phyloP scores from a whole-genome alignment of 805 yeast species.

The Cyberlindnera japonica region DNA sequence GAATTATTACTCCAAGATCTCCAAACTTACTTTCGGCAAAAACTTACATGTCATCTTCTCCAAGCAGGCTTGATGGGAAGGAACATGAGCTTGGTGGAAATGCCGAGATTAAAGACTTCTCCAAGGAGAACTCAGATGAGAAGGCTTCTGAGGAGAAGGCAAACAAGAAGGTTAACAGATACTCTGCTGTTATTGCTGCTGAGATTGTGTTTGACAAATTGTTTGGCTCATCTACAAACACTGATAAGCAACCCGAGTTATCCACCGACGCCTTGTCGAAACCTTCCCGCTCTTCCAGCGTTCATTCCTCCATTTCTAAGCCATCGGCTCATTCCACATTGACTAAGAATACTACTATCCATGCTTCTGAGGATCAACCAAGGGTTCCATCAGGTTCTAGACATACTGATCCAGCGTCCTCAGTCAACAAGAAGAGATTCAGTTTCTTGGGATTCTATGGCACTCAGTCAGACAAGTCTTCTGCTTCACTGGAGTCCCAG shows the following conservation, averaged over 20 bases:
- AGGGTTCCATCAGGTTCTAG: slow-evolving; percentile 15
- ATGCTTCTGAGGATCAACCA: slow-evolving; percentile 7
- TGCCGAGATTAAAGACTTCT: not conserved
- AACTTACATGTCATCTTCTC: slow-evolving; percentile 7
- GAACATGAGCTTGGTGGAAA: not conserved
- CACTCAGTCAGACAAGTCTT: slow-evolving; percentile 15
- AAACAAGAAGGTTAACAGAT: slow-evolving; percentile 25
- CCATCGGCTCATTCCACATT: slow-evolving; percentile 16
- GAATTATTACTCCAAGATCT: slow-evolving; percentile 32
- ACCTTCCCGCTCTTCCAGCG: slow-evolving; percentile 15
- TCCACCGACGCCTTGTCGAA: slow-evolving; percentile 8
- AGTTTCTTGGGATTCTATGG: slow-evolving; percentile 37
- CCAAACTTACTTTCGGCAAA: slow-evolving; percentile 17
- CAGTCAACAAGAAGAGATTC: slow-evolving; percentile 34
- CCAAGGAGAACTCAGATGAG: slow-evolving; percentile 2
- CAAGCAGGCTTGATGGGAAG: slow-evolving; percentile 3
- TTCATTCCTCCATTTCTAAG: slow-evolving; percentile 16
- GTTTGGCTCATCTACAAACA: slow-evolving; percentile 20
- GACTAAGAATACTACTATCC: slow-evolving; percentile 16
- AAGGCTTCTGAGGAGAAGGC: slow-evolving; percentile 14
- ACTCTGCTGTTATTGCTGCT: slow-evolving; percentile 29
- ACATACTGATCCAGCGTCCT: slow-evolving; percentile 4
- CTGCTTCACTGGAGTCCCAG: slow-evolving; percentile 8
- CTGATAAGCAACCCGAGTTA: slow-evolving; percentile 5
- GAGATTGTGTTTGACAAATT: slow-evolving; percentile 28